A percentile compares a stretch with the other conserved stretches of the same genome.
Evolutionary conservation across 2,329 filamentous ascomycete species (phyloP).

Genomic region (Monilinia vaccinii-corymbosi): DNA sequence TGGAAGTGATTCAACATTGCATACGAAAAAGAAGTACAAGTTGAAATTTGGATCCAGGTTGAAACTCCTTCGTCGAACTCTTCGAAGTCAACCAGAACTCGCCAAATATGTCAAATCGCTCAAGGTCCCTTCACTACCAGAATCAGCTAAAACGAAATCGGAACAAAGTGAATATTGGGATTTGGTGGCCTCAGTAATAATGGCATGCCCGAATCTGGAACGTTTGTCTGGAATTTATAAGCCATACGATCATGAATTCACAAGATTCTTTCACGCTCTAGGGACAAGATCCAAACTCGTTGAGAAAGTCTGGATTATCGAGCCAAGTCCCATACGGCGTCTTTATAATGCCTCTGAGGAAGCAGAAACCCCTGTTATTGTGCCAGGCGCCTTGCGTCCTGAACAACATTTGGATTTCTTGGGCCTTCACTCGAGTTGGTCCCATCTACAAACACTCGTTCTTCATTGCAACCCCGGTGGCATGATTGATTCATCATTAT

Average conservation of each 20-base stretch:
- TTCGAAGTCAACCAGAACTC: constrained; percentile 44
- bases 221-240: constrained; percentile 45
- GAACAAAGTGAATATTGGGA: constrained; percentile 45
- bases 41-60: constrained; percentile 43
- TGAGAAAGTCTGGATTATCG: constrained; percentile 51
- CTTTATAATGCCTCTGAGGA: constrained; percentile 20
- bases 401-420: constrained; percentile 38
- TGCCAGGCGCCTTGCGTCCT: constrained; percentile 34
- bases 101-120: constrained; percentile 47
- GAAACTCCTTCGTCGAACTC: constrained; percentile 47
- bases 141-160: constrained; percentile 28
- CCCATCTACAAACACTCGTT: constrained; percentile 44
- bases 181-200: constrained; percentile 49
- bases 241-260: constrained; percentile 46
- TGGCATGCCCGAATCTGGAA: constrained; percentile 58
- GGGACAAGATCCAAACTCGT: constrained; percentile 46
- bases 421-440: constrained; percentile 46
- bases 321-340: constrained; percentile 29
- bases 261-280: constrained; percentile 48
- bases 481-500: constrained; percentile 42
- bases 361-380: constrained; percentile 18
- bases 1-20: constrained; percentile 42
- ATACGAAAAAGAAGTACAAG: constrained; percentile 49
- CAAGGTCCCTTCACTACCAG: constrained; percentile 43
- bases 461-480: constrained; percentile 51